A percentile compares a stretch with the other conserved stretches of the same genome.
Evolutionary conservation across 257 asterid species (phyloP).

Genomic region (Ajuga chamaepitys): DNA sequence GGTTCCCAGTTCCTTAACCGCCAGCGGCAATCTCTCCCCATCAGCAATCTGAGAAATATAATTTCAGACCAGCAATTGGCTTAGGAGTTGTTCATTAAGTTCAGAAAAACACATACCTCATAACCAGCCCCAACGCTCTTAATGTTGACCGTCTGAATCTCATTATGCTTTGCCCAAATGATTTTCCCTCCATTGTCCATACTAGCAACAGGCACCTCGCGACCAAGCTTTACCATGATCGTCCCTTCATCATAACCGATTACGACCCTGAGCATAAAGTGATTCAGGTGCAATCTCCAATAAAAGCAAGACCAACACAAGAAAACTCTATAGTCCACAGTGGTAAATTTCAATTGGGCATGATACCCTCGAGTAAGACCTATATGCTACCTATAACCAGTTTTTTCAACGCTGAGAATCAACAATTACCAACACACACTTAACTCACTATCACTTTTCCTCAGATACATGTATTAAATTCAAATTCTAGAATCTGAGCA

Average conservation of each 20-base stretch:
- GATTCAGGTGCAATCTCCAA: conserved; percentile 14
- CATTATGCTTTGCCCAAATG: conserved; percentile 98
- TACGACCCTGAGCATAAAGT: conserved; percentile 60
- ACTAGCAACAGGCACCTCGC: conserved; percentile 96
- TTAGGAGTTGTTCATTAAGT: neutral
- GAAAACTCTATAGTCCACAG: neutral
- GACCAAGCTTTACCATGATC: conserved; percentile 95
- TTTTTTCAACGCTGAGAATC: neutral
- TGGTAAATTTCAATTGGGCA: neutral
- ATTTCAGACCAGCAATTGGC: conserved; percentile 11
- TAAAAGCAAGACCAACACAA: neutral
- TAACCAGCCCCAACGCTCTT: conserved; percentile 92
- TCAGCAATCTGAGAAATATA: conserved; percentile 70
- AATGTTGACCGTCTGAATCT: conserved; percentile 93
- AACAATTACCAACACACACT: conserved; percentile 2
- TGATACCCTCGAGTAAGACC: conserved; percentile 3
- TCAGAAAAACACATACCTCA: conserved; percentile 48
- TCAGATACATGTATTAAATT: conserved; percentile 3
- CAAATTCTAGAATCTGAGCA: neutral
- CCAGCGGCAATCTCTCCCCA: conserved; percentile 95
- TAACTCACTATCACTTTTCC: neutral
- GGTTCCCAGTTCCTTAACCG: conserved; percentile 94
- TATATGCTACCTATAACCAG: neutral
- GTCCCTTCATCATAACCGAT: conserved; percentile 99
- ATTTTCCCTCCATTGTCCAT: conserved; percentile 97